Evolutionary conservation across 768 basidiomycete species (phyloP).

Genomic region (Lentinula edodes): DNA sequence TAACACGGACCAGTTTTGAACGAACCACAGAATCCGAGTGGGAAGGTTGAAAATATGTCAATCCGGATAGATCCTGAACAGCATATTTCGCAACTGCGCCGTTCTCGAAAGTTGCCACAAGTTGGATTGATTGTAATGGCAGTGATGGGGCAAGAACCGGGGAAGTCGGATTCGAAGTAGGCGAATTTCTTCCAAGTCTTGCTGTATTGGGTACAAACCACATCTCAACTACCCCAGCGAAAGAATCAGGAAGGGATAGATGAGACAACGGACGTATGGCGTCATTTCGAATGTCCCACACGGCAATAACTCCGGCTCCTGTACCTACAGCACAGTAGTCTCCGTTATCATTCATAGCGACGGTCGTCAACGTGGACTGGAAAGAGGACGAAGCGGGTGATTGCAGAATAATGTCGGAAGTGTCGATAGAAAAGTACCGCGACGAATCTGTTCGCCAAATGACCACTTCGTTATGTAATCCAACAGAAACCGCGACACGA

Average conservation of each 20-base stretch:
- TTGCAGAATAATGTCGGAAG: conserved; percentile 44
- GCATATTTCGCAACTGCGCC: conserved; percentile 55
- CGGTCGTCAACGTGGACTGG: conserved; percentile 47
- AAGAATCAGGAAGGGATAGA: conserved; percentile 34
- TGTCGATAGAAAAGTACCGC: conserved; percentile 42
- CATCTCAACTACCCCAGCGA: conserved; percentile 49
- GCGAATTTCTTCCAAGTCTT: conserved; percentile 10
- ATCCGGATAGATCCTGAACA: conserved; percentile 24
- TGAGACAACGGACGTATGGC: conserved; percentile 31
- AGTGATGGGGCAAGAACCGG: conserved; percentile 21
- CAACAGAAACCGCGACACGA: conserved; percentile 61
- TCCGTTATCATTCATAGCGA: conserved; percentile 60
- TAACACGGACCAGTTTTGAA: conserved; percentile 43
- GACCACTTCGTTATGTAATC: conserved; percentile 71
- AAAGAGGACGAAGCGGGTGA: conserved; percentile 42
- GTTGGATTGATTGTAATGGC: conserved; percentile 19
- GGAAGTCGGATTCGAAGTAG: conserved; percentile 24
- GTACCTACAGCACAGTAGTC: conserved; percentile 69
- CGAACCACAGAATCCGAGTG: conserved; percentile 38
- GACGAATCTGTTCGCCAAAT: conserved; percentile 53
- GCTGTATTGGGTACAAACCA: conserved; percentile 33
- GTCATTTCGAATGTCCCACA: conserved; percentile 51
- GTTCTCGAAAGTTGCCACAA: conserved; percentile 54
- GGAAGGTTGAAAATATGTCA: conserved; percentile 37
- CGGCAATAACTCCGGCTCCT: conserved; percentile 53